These are phyloP conservation scores for Galeopsis tetrahit DNA, from an alignment of 257 asterid species.

Conservation along the genomic window DNA sequence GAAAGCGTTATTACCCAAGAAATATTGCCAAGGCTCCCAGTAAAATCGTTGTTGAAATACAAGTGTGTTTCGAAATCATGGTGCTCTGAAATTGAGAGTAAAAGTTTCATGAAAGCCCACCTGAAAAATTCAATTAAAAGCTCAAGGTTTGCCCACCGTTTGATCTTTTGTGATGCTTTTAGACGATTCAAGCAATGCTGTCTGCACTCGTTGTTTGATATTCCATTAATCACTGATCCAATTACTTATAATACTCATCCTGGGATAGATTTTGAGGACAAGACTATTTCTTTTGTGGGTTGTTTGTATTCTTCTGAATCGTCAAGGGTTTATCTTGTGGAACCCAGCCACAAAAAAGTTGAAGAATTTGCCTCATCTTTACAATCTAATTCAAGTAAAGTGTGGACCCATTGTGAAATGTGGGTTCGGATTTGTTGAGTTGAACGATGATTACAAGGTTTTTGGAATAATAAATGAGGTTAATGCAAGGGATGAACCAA, in stretches of 20 bases:
- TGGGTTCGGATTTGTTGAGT: slow-evolving; percentile 53
- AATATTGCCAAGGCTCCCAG: slow-evolving; percentile 44
- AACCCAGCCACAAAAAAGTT: slow-evolving; percentile 42
- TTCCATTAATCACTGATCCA: slow-evolving; percentile 15
- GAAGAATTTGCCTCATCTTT: slow-evolving; percentile 37
- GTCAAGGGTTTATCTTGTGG: slow-evolving; percentile 37
- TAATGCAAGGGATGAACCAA: too few relatives aligned
- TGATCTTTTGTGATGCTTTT: neutral
- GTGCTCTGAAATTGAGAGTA: slow-evolving; percentile 34
- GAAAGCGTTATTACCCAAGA: slow-evolving; percentile 41
- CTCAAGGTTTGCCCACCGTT: neutral
- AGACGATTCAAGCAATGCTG: slow-evolving; percentile 32
- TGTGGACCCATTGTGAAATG: slow-evolving; percentile 2
- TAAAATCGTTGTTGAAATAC: slow-evolving; percentile 48
- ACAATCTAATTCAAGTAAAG: neutral
- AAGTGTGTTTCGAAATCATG: slow-evolving; percentile 57
- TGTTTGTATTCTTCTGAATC: slow-evolving; percentile 39
- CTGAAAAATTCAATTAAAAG: neutral
- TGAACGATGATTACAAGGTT: slow-evolving; percentile 43
- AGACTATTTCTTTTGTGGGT: slow-evolving; percentile 33
- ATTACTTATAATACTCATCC: neutral
- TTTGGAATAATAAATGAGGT: too few relatives aligned
- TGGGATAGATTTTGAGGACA: neutral
- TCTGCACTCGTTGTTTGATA: slow-evolving; percentile 33
- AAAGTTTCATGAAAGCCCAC: slow-evolving; percentile 14